Evolutionary conservation across 148 eudicot species (phyloP), one percentile per base, ranked within the genome.

Genomic region (Agrostemma githago): DNA sequence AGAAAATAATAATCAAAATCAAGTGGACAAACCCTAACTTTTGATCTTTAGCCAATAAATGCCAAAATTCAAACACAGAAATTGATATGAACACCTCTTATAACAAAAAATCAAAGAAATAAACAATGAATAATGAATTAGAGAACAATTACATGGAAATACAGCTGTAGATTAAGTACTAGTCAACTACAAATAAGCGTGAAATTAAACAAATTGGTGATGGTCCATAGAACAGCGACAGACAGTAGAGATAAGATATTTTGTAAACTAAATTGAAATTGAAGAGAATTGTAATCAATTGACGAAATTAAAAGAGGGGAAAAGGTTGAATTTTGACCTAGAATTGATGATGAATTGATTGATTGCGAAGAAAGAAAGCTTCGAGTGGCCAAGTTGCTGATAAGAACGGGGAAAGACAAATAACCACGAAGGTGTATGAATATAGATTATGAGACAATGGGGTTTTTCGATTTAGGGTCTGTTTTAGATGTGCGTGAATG

Each of bases 21-120:
- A 15, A 17, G 51, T 66, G 56, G 71, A 74, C 64, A 0, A 66
- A 42, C 62, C 9, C n/a, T 38, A 63, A 58, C 20, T 15, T 0
- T 66, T 66, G 37, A 26, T 26, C 34, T 26, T 26, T 1, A 7
- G 64, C 44, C 41, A 74, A 40, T 21, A 54, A 61, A 17, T 19
- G n/a, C 12, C 44, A 0, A 15, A 17, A 41, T 46, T n/a, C 34
- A 53, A 62, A 17, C 11, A 7, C 12, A n/a, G 56, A 46, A 54
- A 53, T 15, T 74, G 58, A 53, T 34, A 20, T 54, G 38, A 74
- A 5, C 78, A 76, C 67, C 72, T 43, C 39, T 60, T 41, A 41
- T 26, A 21, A 51, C 62, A 20, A 54, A 11, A 34, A 60, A n/a
- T n/a, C 34, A 26, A 26, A 26, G 34, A 26, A 26, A 26, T 26